A percentile compares a stretch with the other conserved stretches of the same genome.
These are phyloP conservation scores for Microcyclospora pomicola DNA, from an alignment of 2,329 filamentous ascomycete genomes.

Conservation along the genomic window DNA sequence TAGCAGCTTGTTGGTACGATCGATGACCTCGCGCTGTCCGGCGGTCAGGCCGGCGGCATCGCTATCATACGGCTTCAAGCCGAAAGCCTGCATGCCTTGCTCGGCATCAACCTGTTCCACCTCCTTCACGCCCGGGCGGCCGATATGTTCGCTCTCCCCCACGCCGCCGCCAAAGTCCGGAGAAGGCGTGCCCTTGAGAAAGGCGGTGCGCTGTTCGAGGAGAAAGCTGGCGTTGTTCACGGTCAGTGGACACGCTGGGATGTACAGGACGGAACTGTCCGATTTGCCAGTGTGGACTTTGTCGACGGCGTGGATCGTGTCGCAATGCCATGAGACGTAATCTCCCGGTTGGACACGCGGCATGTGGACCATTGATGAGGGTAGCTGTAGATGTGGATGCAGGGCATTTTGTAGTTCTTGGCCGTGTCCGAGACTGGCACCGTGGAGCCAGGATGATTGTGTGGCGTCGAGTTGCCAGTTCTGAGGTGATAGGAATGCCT, in stretches of 20 bases:
- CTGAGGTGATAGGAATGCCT: slow-evolving; percentile 34
- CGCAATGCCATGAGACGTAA: slow-evolving; percentile 66
- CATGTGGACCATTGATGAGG: slow-evolving; percentile 56
- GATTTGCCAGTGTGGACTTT: slow-evolving; percentile 53
- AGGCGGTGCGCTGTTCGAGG: slow-evolving; percentile 54
- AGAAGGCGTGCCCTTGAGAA: slow-evolving; percentile 42
- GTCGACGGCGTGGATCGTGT: slow-evolving; percentile 67
- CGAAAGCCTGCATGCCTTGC: slow-evolving; percentile 43
- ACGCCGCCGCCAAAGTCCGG: slow-evolving; percentile 44
- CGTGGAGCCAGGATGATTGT: slow-evolving; percentile 51
- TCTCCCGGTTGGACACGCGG: slow-evolving; percentile 58
- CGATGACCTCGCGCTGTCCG: slow-evolving; percentile 39
- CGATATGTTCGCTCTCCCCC: slow-evolving; percentile 44
- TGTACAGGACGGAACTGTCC: slow-evolving; percentile 80
- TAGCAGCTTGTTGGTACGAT: slow-evolving; percentile 40
- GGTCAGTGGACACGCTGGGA: slow-evolving; percentile 73
- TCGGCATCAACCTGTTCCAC: slow-evolving; percentile 23
- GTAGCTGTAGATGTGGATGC: slow-evolving; percentile 58
- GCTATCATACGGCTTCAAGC: slow-evolving; percentile 38
- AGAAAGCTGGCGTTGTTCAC: slow-evolving; percentile 60
- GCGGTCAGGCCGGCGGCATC: slow-evolving; percentile 32
- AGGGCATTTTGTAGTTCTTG: slow-evolving; percentile 52
- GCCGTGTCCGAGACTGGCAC: slow-evolving; percentile 52
- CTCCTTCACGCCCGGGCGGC: slow-evolving; percentile 26
- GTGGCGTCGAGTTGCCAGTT: slow-evolving; percentile 48